A percentile compares a stretch with the other conserved stretches of the same genome.
phyloP scores from a whole-genome alignment of 2,329 filamentous ascomycete species.

The Pyrenophora teres region DNA sequence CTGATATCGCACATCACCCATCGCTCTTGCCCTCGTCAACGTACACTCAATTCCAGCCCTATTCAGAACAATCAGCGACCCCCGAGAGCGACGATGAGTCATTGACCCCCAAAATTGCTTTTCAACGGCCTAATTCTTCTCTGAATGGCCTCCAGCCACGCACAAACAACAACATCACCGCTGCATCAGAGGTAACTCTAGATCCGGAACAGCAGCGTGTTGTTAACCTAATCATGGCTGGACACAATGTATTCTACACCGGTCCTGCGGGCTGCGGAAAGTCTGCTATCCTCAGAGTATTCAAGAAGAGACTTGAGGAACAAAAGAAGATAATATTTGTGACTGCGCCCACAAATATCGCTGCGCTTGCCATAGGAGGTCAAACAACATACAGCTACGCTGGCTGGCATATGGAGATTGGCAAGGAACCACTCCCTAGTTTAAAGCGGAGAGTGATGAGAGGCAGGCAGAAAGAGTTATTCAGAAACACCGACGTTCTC shows the following conservation, averaged over 20 bases:
- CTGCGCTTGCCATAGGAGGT: constrained; percentile 45
- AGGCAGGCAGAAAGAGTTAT: constrained; percentile 44
- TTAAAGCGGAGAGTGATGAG: constrained; percentile 27
- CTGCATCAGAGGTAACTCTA: constrained; percentile 35
- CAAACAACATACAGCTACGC: constrained; percentile 48
- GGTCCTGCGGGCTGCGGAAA: constrained; percentile 67
- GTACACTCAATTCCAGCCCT: too few relatives aligned
- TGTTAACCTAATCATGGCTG: constrained; percentile 56
- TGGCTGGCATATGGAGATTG: constrained; percentile 58
- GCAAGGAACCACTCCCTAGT: constrained; percentile 49
- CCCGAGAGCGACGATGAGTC: too few relatives aligned
- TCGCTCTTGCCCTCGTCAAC: background rate
- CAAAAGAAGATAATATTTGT: constrained; percentile 53
- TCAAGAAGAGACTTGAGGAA: constrained; percentile 48
- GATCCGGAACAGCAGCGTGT: constrained; percentile 56
- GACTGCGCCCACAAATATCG: constrained; percentile 63
- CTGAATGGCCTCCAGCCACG: too few relatives aligned
- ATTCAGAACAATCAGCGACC: too few relatives aligned
- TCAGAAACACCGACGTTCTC: constrained; percentile 58
- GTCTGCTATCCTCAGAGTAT: constrained; percentile 59
- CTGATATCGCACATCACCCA: background rate
- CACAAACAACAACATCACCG: background rate
- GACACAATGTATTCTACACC: constrained; percentile 67
- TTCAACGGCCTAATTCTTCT: too few relatives aligned
- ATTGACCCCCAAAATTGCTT: too few relatives aligned